Percentiles rank a stretch among this genome's conserved stretches.
Evolutionary conservation across 768 basidiomycete genomes (phyloP).

Genomic region (Lactarius sp.): DNA sequence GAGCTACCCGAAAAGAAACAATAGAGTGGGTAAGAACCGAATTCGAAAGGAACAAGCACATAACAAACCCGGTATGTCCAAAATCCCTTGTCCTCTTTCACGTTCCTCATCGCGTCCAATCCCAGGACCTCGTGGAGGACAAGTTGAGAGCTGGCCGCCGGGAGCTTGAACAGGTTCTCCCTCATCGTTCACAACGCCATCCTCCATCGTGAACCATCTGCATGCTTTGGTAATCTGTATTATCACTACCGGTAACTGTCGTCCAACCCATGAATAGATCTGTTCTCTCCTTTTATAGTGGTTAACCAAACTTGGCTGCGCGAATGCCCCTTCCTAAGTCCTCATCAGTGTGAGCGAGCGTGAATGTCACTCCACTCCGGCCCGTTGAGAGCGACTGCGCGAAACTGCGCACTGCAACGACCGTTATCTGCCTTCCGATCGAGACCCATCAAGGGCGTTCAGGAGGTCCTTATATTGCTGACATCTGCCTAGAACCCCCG

Average conservation of each 20-base stretch:
- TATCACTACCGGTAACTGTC: neutral
- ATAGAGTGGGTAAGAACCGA: constrained; percentile 68
- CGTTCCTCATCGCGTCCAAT: neutral
- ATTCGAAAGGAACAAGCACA: constrained; percentile 56
- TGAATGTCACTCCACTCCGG: neutral
- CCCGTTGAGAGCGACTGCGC: neutral
- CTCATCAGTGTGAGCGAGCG: neutral
- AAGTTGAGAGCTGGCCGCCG: constrained; percentile 51
- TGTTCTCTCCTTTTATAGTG: neutral
- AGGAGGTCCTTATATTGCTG: neutral
- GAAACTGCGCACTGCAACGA: neutral
- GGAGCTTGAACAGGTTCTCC: constrained; percentile 59
- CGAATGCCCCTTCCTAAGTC: neutral
- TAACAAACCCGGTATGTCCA: constrained; percentile 51
- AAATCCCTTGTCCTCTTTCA: neutral
- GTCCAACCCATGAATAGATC: neutral
- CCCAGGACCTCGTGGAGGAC: constrained; percentile 56
- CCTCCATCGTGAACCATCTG: constrained; percentile 5
- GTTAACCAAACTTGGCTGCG: neutral
- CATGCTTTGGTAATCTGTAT: neutral
- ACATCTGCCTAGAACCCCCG: neutral
- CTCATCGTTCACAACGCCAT: constrained; percentile 27
- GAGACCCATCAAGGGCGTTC: constrained; percentile 2
- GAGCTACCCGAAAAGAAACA: constrained; percentile 56
- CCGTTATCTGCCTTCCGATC: neutral